Base-by-base conservation (phyloP, 2,329 filamentous ascomycete species). In the Periconia sp. region DNA sequence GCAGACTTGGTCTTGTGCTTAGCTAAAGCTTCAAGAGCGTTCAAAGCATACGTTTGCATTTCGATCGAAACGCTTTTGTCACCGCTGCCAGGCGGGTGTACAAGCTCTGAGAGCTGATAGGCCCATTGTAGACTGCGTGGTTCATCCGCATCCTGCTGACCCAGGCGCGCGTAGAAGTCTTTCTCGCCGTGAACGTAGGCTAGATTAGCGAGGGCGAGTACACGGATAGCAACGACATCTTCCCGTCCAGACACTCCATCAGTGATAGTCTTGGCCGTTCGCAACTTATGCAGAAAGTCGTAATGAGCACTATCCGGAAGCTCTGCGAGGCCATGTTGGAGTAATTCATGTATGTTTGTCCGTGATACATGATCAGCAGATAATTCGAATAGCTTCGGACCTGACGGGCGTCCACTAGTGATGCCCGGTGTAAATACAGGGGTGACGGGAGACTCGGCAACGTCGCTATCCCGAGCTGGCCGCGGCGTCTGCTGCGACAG, bases 51-150 rank as follows among this genome's bases (percentile, higher is more conserved):
- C 2, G 89, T 89, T 68, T 97, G 92, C 16, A 95, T 76, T 70
- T 85, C 84, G 34, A 86, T 75, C 5, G 92, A 88, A 16, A 95
- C 82, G 8, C 81, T 76, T 13, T 79, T 71, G 38, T 86, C 81
- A 15, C 83, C 86, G 60, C 87, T 85, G 5, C 84, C 80, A 4
- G 89, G 85, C 9, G 92, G 89, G 56, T 95, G 92, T 16, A 97
- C 87, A 43, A 99, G 76, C 66, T 97, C 92, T 13, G 89, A 89
- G 25, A 99, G 81, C 70, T 99, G 95, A 61, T 95, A 95, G 3
- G 90, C 86, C 17, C 99, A 78, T 69, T 99, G 94, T 50, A 91
- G 87, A 37, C 89, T 84, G 47, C 92, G 86, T 2, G 92, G 91
- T 68, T 96, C 90, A 60, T 97, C 92, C 25, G 84, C 83, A 63